phyloP scores from a whole-genome alignment of 768 basidiomycete genomes.

The Tulasnella calospora region DNA sequence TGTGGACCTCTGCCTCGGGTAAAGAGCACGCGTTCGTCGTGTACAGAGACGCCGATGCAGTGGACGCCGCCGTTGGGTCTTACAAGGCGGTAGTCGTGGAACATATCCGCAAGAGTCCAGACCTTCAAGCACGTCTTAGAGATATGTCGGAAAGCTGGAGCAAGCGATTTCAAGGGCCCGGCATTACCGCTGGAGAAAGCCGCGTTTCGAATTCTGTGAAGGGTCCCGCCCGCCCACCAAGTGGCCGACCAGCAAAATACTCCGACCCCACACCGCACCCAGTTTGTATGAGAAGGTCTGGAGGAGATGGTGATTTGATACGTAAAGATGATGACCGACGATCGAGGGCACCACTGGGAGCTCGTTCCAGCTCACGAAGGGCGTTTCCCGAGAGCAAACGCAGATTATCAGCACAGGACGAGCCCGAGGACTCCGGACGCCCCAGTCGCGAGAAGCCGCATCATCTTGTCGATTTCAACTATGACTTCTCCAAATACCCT shows the following conservation, averaged over 20 bases:
- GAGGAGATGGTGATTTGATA: neutral
- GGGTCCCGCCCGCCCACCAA: neutral
- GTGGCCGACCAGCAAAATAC: neutral
- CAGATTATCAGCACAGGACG: neutral
- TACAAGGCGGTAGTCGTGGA: neutral
- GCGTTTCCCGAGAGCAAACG: neutral
- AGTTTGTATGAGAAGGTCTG: neutral
- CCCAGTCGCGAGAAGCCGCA: neutral
- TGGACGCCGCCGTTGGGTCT: neutral
- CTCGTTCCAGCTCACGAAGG: neutral
- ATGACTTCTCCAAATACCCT: neutral
- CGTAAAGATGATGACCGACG: neutral
- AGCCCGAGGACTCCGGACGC: neutral
- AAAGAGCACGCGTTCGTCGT: conserved; percentile 25
- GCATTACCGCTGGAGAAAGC: neutral
- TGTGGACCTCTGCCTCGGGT: conserved; percentile 1
- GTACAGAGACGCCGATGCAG: conserved; percentile 7
- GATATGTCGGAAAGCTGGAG: neutral
- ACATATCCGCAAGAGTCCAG: conserved; percentile 9
- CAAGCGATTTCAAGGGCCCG: neutral
- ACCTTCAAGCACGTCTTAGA: neutral
- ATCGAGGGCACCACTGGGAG: neutral
- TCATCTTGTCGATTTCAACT: neutral
- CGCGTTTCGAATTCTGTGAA: neutral
- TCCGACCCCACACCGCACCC: neutral